Percentiles rank a stretch among this genome's conserved stretches.
Conservation (phyloP, 345 rosid species). For the Gossypium longicalyx region DNA sequence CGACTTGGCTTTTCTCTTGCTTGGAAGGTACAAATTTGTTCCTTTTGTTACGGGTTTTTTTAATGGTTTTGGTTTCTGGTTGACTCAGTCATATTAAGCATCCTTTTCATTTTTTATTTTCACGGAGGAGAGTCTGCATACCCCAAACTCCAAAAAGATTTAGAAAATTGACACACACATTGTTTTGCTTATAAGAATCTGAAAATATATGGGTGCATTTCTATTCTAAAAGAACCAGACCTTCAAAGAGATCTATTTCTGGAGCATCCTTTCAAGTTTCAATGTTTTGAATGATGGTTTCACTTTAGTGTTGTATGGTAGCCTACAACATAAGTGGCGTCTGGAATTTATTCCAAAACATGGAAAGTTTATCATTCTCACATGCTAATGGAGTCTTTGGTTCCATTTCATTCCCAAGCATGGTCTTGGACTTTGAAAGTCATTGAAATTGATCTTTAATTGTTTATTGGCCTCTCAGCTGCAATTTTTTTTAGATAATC, state of each 20-base stretch:
- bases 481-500: not conserved
- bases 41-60: not conserved
- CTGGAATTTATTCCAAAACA: slow-evolving; percentile 2
- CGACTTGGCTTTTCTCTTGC: slow-evolving; percentile 49
- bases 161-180: not conserved
- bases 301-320: not conserved
- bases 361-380: not conserved
- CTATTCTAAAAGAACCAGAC: not conserved
- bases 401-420: not conserved
- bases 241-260: not conserved
- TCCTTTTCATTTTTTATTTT: not conserved
- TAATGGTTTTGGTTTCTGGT: not conserved
- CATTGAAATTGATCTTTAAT: not conserved
- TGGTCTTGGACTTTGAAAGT: not conserved
- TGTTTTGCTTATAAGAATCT: not conserved
- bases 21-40: slow-evolving; percentile 41
- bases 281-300: not conserved
- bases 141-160: not conserved
- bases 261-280: not conserved
- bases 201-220: not conserved
- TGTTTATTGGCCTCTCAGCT: not conserved
- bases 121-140: not conserved
- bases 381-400: slow-evolving; percentile 5
- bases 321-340: not conserved
- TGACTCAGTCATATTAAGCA: not conserved